Evolutionary conservation across 305 asterid species (phyloP), one percentile per base, ranked within the genome.

Genomic region (Andrographis paniculata): DNA sequence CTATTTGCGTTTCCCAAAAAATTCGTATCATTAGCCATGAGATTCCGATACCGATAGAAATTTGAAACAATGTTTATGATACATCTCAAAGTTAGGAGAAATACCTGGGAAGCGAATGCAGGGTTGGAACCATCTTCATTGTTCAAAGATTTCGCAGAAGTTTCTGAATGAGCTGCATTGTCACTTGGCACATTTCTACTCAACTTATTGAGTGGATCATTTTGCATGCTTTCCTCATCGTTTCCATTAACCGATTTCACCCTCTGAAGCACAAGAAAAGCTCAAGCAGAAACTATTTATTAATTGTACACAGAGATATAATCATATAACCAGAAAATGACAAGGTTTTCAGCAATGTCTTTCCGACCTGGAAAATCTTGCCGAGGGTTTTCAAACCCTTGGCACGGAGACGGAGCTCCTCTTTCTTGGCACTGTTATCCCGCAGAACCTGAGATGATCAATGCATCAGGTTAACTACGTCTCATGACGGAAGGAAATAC

Each of bases 361-460:
- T 30, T 14, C 55, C 53, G 40, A 77, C 97, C 87, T 84, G 95
- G 65, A 87, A 77, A 45, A 76, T 70, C 75, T 76, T 87, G 48
- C 97, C 97, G 4, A 88, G 93, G 62, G 95, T 82, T 71, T 85
- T 89, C 62, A 89, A 71, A 50, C 97, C 97, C 80, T 80, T 89
- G 14, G 97, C 97, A 20, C 97, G 83, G 19, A 78, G 60, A 46
- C 91, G 93, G 15, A 85, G 87, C 60, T 85, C 97, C 78, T 89
- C 97, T 73, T 74, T 89, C 80, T 80, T 85, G 30, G 74, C 82
- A 54, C 37, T 80, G 75, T 41, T 71, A 53, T 89, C 97, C 65
- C 78, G 94, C 54, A 89, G 77, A 64, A 82, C 97, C 97, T 89
- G 55, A 50, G 20, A 20, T 3, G 3, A 53, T 30, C 16, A 18